These are phyloP conservation scores for Zoysia matrella DNA, from an alignment of 202 grass and related monocot species.

Conservation along the genomic window DNA sequence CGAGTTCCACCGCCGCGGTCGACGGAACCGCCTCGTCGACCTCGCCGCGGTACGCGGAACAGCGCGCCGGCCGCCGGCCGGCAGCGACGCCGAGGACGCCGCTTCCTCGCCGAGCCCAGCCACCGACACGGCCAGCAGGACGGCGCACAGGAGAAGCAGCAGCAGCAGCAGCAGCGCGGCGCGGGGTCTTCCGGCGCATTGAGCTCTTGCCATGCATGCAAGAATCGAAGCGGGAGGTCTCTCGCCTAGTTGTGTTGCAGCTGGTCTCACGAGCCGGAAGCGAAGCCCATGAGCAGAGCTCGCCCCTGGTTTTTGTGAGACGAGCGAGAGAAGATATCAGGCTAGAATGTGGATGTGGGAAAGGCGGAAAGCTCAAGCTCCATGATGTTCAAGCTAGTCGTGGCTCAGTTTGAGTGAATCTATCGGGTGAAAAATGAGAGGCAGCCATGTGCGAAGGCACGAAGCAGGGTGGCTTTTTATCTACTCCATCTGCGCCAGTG, in stretches of 20 bases:
- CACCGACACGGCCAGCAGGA: constrained; percentile 23
- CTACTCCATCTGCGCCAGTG: not conserved
- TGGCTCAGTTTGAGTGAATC: not conserved
- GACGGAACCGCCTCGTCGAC: constrained; percentile 35
- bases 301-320: constrained; percentile 12
- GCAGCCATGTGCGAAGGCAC: constrained; percentile 34
- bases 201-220: constrained; percentile 79
- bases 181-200: constrained; percentile 38
- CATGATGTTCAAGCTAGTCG: no score
- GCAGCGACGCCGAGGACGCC: not conserved
- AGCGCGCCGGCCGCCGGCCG: not conserved
- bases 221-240: not conserved
- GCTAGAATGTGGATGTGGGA: not conserved
- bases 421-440: constrained; percentile 2
- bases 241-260: no score
- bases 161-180: constrained; percentile 9
- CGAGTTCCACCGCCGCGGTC: constrained; percentile 43
- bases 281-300: constrained; percentile 32
- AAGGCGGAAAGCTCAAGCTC: constrained; percentile 1
- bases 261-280: constrained; percentile 11
- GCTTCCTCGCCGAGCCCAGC: constrained; percentile 4
- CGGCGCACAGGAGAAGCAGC: constrained; percentile 23
- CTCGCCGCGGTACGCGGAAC: constrained; percentile 21
- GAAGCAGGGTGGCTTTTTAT: constrained; percentile 33
- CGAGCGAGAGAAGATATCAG: not conserved